phyloP scores from a whole-genome alignment of 2,329 filamentous ascomycete genomes.

The Helotiales sp. region DNA sequence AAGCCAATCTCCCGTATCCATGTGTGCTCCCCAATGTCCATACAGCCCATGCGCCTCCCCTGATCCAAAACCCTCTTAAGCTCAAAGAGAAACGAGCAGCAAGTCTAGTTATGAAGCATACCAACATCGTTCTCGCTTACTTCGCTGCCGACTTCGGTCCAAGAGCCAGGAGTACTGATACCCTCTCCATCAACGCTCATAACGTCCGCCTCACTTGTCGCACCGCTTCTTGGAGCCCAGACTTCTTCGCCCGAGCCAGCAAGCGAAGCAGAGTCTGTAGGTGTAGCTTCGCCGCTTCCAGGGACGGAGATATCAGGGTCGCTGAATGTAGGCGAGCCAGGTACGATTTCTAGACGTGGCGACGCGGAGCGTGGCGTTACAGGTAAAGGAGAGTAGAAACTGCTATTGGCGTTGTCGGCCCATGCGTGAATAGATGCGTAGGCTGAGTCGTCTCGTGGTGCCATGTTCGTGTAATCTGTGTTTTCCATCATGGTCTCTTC shows the following conservation, averaged over 20 bases:
- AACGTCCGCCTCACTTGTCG: conserved; percentile 56
- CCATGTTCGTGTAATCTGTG: conserved; percentile 56
- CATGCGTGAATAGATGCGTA: conserved; percentile 69
- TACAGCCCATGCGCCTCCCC: not conserved
- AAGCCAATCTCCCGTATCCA: not conserved
- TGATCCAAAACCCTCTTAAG: not conserved
- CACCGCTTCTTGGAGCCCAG: conserved; percentile 44
- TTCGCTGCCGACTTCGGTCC: conserved; percentile 69
- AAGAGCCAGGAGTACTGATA: conserved; percentile 64
- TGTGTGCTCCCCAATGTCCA: not conserved
- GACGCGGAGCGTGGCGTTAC: conserved; percentile 48
- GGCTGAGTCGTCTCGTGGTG: conserved; percentile 54
- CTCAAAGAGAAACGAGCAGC: not conserved
- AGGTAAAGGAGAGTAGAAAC: conserved; percentile 66
- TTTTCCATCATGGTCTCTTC: conserved; percentile 38
- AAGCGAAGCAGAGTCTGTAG: conserved; percentile 62
- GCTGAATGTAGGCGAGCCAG: conserved; percentile 35
- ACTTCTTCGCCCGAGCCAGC: conserved; percentile 55
- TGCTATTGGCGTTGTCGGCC: conserved; percentile 53
- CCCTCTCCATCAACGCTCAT: conserved; percentile 63
- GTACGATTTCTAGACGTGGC: conserved; percentile 27
- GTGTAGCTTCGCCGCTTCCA: conserved; percentile 60
- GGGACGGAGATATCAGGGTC: conserved; percentile 37
- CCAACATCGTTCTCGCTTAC: conserved; percentile 51
- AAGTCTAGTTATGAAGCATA: conserved; percentile 34